These are phyloP conservation scores for Neonectria hederae DNA, from an alignment of 2,329 filamentous ascomycete genomes.

Conservation along the genomic window DNA sequence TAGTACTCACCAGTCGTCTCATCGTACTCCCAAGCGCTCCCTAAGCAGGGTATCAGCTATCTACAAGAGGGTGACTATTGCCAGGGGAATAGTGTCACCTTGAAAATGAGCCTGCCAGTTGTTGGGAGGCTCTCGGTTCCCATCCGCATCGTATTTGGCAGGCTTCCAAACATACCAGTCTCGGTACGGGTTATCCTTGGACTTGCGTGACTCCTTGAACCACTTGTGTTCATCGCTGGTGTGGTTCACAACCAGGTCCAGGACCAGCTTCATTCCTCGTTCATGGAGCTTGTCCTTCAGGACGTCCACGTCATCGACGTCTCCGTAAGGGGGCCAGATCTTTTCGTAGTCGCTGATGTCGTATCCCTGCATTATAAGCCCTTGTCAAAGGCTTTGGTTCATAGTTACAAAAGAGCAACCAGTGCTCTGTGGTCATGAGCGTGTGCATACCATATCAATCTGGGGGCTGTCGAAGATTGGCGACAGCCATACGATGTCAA, in stretches of 20 bases:
- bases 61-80: neutral
- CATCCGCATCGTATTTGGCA: conserved; percentile 64
- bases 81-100: conserved; percentile 34
- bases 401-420: neutral
- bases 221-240: conserved; percentile 67
- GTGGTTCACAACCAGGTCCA: conserved; percentile 80
- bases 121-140: conserved; percentile 68
- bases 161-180: conserved; percentile 74
- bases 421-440: neutral
- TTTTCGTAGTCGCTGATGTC: conserved; percentile 75
- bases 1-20: conserved; percentile 63
- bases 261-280: conserved; percentile 73
- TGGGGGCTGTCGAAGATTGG: conserved; percentile 64
- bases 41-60: conserved; percentile 32
- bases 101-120: conserved; percentile 61
- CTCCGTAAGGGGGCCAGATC: conserved; percentile 74
- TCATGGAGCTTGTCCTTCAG: conserved; percentile 69
- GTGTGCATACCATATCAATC: conserved; percentile 66
- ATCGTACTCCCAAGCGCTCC: conserved; percentile 60
- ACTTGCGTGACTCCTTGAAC: conserved; percentile 65
- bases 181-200: conserved; percentile 62
- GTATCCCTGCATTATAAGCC: conserved; percentile 60
- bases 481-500: conserved; percentile 67
- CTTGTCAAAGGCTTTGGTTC: neutral
- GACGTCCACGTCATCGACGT: conserved; percentile 71